Conservation (phyloP, 306 rosid genomes). For the Cucumis sativus region Cucumber_9930_V3 NC_026659.2:13484001-13484500, state of each 20-base stretch:
- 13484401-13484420: no score
- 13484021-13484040: slow-evolving; percentile 56
- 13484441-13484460: no score
- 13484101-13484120: neutral
- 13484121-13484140: neutral
- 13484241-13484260: neutral
- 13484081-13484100: neutral
- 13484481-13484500: no score
- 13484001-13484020: slow-evolving; percentile 31
- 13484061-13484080: neutral
- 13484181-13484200: neutral
- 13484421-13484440: no score
- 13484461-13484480: no score
- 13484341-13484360: no score
- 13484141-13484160: neutral
- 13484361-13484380: no score
- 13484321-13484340: no score
- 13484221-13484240: neutral
- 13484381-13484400: no score
- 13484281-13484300: neutral
- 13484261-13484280: neutral
- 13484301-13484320: neutral
- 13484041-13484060: slow-evolving; percentile 26
- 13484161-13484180: neutral
- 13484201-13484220: neutral